Evolutionary conservation across 1,284 basidiomycete genomes (phyloP), one percentile per base, ranked within the genome.

Genomic region (Ustilago loliicola): DNA sequence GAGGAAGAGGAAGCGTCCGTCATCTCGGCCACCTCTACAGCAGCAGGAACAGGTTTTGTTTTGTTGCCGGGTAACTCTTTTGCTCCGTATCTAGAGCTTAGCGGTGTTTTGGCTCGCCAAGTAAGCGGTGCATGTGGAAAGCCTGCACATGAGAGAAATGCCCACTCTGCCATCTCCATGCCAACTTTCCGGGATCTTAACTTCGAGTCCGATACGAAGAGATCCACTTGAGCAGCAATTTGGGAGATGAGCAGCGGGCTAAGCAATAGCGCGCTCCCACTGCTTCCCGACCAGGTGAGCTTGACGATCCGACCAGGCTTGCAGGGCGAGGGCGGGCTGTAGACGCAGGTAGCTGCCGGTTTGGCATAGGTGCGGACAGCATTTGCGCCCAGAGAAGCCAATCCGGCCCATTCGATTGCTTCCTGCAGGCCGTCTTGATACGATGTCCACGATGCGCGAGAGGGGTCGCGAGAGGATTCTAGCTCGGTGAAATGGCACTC

Each of bases 121-220:
- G 77, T 72, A 10, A 83, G 51, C 11, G 81, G 81, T 9, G 81
- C 67, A 45, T 83, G 77, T 8, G 72, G 52, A 19, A 77, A 83
- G 2, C 81, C 81, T 0, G 59, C 32, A n/a, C 72, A 71, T 13
- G 71, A 66, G 13, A 80, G 29, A 1, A 55, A 53, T 3, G 72
- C 74, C 77, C 79, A 78, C 3, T 56, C 25, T 9, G 29, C 36
- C 25, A 42, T 57, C 34, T 54, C 56, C 13, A 10, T 19, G 10
- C 25, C 4, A n/a, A 34, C 23, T 7, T 40, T 40, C 8, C 38
- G 21, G 23, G 38, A 21, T 2, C 36, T 21, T 30, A 2, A 29
- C 6, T 30, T 38, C 17, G 40, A 38, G 11, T 54, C 27, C 0
- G 51, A 36, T 1, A 77, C 5, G 42, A 64, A 47, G 1, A 32